phyloP scores from a whole-genome alignment of 495 filamentous ascomycete genomes.

The Penicillium daleae region DNA sequence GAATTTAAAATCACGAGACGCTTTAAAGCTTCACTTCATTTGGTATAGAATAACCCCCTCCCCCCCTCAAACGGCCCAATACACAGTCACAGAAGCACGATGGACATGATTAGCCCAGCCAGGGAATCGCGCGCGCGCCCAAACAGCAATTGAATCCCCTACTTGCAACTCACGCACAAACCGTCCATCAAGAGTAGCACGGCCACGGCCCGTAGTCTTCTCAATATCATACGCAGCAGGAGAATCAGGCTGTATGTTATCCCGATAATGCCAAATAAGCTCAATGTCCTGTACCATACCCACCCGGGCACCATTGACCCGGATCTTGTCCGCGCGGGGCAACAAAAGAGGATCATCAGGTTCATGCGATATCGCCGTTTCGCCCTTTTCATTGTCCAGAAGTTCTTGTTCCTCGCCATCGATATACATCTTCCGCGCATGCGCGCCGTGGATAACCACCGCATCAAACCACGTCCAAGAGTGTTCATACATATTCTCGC shows the following conservation, averaged over 20 bases:
- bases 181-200: slow-evolving; percentile 56
- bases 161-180: slow-evolving; percentile 60
- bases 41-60: background rate
- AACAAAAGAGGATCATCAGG: slow-evolving; percentile 44
- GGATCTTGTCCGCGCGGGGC: slow-evolving; percentile 49
- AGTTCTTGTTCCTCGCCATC: slow-evolving; percentile 23
- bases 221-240: slow-evolving; percentile 44
- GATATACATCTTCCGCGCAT: slow-evolving; percentile 27
- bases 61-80: slow-evolving; percentile 60
- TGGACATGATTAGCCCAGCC: slow-evolving; percentile 65
- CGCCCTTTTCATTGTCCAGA: slow-evolving; percentile 22
- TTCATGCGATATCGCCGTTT: slow-evolving; percentile 24
- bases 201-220: slow-evolving; percentile 51
- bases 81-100: slow-evolving; percentile 60
- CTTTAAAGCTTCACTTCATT: background rate
- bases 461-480: slow-evolving; percentile 77
- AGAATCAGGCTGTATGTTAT: slow-evolving; percentile 51
- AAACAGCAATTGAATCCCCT: slow-evolving; percentile 68
- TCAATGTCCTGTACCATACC: slow-evolving; percentile 39
- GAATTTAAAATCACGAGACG: background rate
- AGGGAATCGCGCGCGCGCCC: slow-evolving; percentile 64
- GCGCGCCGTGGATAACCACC: slow-evolving; percentile 44
- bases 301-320: slow-evolving; percentile 53
- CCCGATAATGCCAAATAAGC: slow-evolving; percentile 62
- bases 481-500: slow-evolving; percentile 52